phyloP scores from a whole-genome alignment of 1,284 basidiomycete genomes.

The Melampsora americana region DNA sequence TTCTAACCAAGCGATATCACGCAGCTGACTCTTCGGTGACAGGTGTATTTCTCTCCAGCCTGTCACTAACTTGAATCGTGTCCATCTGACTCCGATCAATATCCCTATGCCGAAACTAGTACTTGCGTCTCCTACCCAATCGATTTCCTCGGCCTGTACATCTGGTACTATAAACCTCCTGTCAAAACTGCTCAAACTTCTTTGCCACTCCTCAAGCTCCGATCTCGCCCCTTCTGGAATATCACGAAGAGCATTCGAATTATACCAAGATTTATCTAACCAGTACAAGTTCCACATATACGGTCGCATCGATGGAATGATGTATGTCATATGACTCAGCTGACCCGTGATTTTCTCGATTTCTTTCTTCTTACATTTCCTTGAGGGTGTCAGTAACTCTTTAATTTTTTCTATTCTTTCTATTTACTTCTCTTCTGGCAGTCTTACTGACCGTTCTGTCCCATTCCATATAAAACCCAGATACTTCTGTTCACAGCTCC shows the following conservation, averaged over 20 bases:
- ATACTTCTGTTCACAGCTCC: too few relatives aligned
- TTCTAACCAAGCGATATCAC: constrained; percentile 4
- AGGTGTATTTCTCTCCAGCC: not conserved
- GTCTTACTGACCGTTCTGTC: not conserved
- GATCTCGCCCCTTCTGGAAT: not conserved
- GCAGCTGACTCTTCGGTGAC: too few relatives aligned
- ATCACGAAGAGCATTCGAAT: not conserved
- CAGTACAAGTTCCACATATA: not conserved
- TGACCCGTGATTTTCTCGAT: not conserved
- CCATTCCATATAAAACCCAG: not conserved
- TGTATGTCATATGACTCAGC: not conserved
- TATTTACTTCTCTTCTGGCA: not conserved
- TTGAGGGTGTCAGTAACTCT: not conserved
- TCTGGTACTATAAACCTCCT: not conserved
- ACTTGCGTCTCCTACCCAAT: constrained; percentile 8
- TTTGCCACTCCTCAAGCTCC: not conserved
- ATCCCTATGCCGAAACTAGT: not conserved
- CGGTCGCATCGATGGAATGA: not conserved
- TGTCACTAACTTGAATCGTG: not conserved
- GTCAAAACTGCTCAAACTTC: not conserved
- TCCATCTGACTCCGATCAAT: not conserved
- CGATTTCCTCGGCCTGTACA: not conserved
- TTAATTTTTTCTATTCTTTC: not conserved
- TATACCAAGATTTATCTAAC: not conserved
- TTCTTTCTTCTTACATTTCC: not conserved